Conservation (phyloP, 495 filamentous ascomycete genomes). For the Penicillium turbatum region DNA sequence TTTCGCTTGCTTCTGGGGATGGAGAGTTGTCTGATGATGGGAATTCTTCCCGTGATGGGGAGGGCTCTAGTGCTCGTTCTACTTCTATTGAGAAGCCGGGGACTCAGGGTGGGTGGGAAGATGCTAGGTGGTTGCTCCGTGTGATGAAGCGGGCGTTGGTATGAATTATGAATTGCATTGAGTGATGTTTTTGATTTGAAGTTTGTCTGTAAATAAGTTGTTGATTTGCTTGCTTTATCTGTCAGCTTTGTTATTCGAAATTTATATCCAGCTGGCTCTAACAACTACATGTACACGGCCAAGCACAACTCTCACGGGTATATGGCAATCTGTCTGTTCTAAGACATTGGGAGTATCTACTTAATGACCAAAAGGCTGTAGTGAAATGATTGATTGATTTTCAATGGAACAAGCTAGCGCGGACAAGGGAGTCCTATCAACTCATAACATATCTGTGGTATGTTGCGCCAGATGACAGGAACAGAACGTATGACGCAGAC, state of each 20-base stretch:
- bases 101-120: conserved; percentile 65
- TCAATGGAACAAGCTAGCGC: conserved; percentile 2
- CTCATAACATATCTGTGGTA: not conserved
- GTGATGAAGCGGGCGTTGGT: conserved; percentile 70
- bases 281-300: not conserved
- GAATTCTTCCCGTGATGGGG: conserved; percentile 1
- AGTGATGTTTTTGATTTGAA: not conserved
- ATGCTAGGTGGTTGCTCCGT: conserved; percentile 79
- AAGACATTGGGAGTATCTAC: not conserved
- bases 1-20: conserved; percentile 7
- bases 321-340: not conserved
- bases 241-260: not conserved
- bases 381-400: not conserved
- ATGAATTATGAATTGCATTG: conserved; percentile 29
- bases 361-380: not conserved
- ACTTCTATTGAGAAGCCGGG: conserved; percentile 37
- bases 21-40: conserved; percentile 9
- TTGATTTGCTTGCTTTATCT: not conserved
- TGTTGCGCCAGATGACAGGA: not conserved
- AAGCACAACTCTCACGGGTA: not conserved
- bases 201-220: not conserved
- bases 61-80: conserved; percentile 20
- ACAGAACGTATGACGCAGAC: not conserved
- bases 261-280: not conserved
- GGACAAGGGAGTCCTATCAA: not conserved